Conservation (phyloP, 345 rosid genomes). For the rapeseed (Brassica napus) region Da-Ae NC_063436.1:9539501-9540000, state of each 20-base stretch:
- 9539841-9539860: background rate
- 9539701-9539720: background rate
- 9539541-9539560: background rate
- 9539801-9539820: conserved; percentile 36
- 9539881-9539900: conserved; percentile 8
- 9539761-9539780: background rate
- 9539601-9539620: background rate
- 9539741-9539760: conserved; percentile 6
- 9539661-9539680: background rate
- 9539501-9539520: conserved; percentile 30
- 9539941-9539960: conserved; percentile 16
- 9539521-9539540: background rate
- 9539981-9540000: conserved; percentile 3
- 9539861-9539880: background rate
- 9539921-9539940: background rate
- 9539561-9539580: background rate
- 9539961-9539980: conserved; percentile 35
- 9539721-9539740: conserved; percentile 13
- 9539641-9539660: background rate
- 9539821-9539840: conserved; percentile 30
- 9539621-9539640: background rate
- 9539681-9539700: background rate
- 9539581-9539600: background rate
- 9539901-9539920: too few species aligned
- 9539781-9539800: conserved; percentile 18